Evolutionary conservation across 108 stramenopile species (phyloP).

Genomic region (Phaeodactylum tricornutum): DNA sequence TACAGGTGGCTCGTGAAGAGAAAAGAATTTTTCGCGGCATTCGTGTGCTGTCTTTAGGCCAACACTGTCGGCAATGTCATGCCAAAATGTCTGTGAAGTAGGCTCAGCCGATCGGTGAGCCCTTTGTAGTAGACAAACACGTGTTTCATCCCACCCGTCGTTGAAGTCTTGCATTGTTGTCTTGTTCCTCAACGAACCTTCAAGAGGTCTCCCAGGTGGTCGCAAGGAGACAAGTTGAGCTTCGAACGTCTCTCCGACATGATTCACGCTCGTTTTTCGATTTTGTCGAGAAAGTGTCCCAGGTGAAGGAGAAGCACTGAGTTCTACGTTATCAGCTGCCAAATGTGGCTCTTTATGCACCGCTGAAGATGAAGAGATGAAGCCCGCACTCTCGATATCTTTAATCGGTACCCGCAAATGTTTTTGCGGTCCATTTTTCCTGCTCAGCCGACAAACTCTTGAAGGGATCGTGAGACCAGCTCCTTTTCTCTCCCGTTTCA

Average conservation of each 20-base stretch:
- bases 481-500: too few species aligned
- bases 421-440: too few species aligned
- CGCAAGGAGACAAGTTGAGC: neutral
- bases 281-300: constrained; percentile 1
- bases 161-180: neutral
- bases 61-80: constrained; percentile 28
- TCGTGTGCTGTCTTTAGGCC: constrained; percentile 22
- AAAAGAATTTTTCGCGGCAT: constrained; percentile 43
- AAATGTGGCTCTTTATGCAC: too few species aligned
- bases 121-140: constrained; percentile 7
- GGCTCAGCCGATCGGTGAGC: constrained; percentile 35
- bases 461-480: too few species aligned
- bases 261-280: neutral
- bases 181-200: constrained; percentile 6
- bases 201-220: neutral
- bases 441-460: too few species aligned
- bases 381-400: too few species aligned
- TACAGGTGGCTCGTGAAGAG: constrained; percentile 1
- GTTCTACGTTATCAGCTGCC: neutral
- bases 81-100: constrained; percentile 40
- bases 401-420: too few species aligned
- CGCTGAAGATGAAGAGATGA: too few species aligned
- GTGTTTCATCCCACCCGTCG: constrained; percentile 5
- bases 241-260: neutral
- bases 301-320: neutral